A percentile compares a stretch with the other conserved stretches of the same genome.
These are phyloP conservation scores for Monosporascus sp. DNA, from an alignment of 2,329 filamentous ascomycete genomes.

Conservation along the genomic window DNA sequence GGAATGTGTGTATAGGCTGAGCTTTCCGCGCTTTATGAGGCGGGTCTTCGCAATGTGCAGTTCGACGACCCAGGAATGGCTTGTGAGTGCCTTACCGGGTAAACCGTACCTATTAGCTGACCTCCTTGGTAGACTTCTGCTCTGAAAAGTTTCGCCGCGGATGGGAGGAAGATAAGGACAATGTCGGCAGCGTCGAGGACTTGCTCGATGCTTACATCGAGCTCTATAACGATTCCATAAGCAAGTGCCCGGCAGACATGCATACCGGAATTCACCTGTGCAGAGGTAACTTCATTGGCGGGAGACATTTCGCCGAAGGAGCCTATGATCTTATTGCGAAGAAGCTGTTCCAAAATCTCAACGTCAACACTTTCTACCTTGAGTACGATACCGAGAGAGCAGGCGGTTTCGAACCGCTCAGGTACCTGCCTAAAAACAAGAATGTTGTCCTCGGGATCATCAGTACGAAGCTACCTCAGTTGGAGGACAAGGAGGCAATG, in stretches of 20 bases:
- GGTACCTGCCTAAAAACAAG: conserved; percentile 54
- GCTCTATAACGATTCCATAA: conserved; percentile 69
- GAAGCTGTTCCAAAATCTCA: conserved; percentile 58
- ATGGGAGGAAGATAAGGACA: conserved; percentile 62
- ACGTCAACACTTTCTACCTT: conserved; percentile 63
- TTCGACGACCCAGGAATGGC: conserved; percentile 64
- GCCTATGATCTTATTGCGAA: conserved; percentile 63
- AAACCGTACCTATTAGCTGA: not conserved
- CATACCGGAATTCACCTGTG: conserved; percentile 75
- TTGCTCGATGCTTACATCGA: conserved; percentile 71
- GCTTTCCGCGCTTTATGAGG: conserved; percentile 54
- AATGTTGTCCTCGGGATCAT: conserved; percentile 60
- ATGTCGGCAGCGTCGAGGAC: conserved; percentile 62
- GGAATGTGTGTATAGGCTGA: conserved; percentile 34
- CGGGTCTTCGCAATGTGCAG: conserved; percentile 60
- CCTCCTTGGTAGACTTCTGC: conserved; percentile 57
- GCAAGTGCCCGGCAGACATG: conserved; percentile 60
- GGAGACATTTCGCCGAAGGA: conserved; percentile 61
- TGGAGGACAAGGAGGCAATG: conserved; percentile 61
- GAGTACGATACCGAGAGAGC: conserved; percentile 63
- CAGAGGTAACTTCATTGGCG: conserved; percentile 62
- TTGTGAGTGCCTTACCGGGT: conserved; percentile 39
- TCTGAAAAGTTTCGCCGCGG: conserved; percentile 65
- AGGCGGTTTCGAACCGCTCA: conserved; percentile 62
- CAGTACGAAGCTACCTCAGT: conserved; percentile 55